A percentile compares a stretch with the other conserved stretches of the same genome.
Conservation (phyloP, 2,329 filamentous ascomycete species). For the Paraconiothyrium sp. region DNA sequence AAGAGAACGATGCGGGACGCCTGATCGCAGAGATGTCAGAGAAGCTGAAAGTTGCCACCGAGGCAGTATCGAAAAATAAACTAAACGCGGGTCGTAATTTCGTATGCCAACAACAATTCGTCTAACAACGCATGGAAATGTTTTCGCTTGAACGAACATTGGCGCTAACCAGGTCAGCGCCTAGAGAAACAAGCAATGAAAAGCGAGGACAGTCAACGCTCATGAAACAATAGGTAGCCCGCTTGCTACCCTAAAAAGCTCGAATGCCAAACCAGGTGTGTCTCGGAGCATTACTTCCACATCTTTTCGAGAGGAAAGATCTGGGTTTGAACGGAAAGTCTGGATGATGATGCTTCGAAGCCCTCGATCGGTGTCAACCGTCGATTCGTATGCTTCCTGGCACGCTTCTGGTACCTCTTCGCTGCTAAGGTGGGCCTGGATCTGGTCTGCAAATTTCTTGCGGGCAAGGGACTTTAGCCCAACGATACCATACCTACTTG, state of each 20-base stretch:
- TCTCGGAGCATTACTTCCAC: constrained; percentile 56
- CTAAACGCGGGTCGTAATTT: not conserved
- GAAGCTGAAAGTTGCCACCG: not conserved
- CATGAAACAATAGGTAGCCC: not conserved
- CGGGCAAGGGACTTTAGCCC: constrained; percentile 57
- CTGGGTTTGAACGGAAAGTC: constrained; percentile 57
- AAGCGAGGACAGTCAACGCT: not conserved
- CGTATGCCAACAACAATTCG: not conserved
- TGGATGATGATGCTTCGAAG: constrained; percentile 59
- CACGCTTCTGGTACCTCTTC: constrained; percentile 59
- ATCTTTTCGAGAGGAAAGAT: constrained; percentile 56
- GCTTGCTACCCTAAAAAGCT: constrained; percentile 57
- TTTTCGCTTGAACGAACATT: not conserved
- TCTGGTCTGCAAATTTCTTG: constrained; percentile 57
- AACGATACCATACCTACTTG: constrained; percentile 56
- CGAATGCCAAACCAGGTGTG: constrained; percentile 58
- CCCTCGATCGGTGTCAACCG: constrained; percentile 60
- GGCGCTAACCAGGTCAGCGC: not conserved
- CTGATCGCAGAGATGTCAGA: not conserved
- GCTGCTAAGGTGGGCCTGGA: constrained; percentile 55
- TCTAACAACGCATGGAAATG: not conserved
- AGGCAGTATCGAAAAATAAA: not conserved
- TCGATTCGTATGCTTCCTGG: constrained; percentile 59
- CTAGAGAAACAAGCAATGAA: not conserved
- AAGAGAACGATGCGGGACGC: not conserved